Conservation (phyloP, 345 rosid genomes). For the Gossypium herbaceum region DNA sequence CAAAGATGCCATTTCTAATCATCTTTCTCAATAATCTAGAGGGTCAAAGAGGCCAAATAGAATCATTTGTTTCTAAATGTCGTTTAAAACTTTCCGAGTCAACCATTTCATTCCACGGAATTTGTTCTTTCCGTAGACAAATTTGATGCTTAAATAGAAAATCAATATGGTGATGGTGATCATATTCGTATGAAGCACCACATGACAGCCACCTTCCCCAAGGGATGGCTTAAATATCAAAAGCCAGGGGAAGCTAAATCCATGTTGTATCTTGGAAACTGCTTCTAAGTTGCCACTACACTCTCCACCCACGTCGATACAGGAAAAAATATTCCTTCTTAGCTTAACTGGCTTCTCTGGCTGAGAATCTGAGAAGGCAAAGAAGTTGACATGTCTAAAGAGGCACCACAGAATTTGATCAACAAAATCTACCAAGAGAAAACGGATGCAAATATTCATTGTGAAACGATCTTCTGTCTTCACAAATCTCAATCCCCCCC, state of each 20-base stretch:
- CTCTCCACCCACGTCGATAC: background rate
- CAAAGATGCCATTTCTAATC: background rate
- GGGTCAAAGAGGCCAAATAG: background rate
- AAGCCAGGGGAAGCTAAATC: background rate
- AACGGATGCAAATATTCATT: background rate
- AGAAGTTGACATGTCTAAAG: background rate
- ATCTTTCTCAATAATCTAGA: background rate
- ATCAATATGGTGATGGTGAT: background rate
- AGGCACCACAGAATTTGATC: background rate
- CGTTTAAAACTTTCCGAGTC: background rate
- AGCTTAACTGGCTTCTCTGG: background rate
- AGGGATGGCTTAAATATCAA: background rate
- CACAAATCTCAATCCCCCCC: background rate
- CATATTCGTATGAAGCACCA: background rate
- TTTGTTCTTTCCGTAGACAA: background rate
- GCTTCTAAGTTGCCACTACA: background rate
- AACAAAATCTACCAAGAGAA: background rate
- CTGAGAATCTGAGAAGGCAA: conserved; percentile 11
- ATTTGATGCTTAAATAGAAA: background rate
- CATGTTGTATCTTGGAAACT: background rate
- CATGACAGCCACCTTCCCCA: too few relatives aligned
- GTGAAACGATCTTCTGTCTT: background rate
- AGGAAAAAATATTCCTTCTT: conserved; percentile 8
- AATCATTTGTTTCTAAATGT: background rate
- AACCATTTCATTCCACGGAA: background rate